Evolutionary conservation across 805 yeast genomes (phyloP).

Genomic region (Lachancea nothofagi): DNA sequence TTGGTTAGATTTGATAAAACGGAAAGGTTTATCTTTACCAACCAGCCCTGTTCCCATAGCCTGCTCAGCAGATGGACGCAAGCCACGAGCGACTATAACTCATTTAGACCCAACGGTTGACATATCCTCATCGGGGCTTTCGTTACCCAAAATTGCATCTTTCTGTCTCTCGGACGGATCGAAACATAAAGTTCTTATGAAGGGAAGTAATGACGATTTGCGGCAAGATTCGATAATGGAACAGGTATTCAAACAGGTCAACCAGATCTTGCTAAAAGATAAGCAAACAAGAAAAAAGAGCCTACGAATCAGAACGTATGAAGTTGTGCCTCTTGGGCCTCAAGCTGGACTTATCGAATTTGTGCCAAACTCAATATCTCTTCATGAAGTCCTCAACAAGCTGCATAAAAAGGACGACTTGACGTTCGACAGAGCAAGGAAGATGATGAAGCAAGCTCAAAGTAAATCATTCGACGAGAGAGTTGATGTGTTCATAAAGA

Average conservation of each 20-base stretch:
- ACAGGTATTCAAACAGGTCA: conserved; percentile 88
- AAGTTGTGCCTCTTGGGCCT: conserved; percentile 86
- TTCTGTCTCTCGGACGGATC: conserved; percentile 54
- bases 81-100: conserved; percentile 41
- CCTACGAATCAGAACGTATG: conserved; percentile 72
- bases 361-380: conserved; percentile 68
- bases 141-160: conserved; percentile 75
- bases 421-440: conserved; percentile 53
- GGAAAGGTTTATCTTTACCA: conserved; percentile 58
- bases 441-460: conserved; percentile 56
- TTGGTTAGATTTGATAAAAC: conserved; percentile 51
- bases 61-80: conserved; percentile 35
- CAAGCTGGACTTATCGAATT: conserved; percentile 85
- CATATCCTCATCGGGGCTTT: conserved; percentile 78
- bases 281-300: conserved; percentile 51
- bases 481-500: conserved; percentile 40
- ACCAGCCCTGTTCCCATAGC: conserved; percentile 44
- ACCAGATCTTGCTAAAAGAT: conserved; percentile 52
- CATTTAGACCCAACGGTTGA: conserved; percentile 42
- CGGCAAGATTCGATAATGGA: conserved; percentile 97
- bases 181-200: conserved; percentile 55
- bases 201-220: conserved; percentile 85
- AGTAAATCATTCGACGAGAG: conserved; percentile 40
- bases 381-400: conserved; percentile 61
- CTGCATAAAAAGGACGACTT: conserved; percentile 53